Percentiles rank a stretch among this genome's conserved stretches.
These are phyloP conservation scores for Globisporangium splendens DNA, from an alignment of 352 stramenopile species.

Conservation along the genomic window DNA sequence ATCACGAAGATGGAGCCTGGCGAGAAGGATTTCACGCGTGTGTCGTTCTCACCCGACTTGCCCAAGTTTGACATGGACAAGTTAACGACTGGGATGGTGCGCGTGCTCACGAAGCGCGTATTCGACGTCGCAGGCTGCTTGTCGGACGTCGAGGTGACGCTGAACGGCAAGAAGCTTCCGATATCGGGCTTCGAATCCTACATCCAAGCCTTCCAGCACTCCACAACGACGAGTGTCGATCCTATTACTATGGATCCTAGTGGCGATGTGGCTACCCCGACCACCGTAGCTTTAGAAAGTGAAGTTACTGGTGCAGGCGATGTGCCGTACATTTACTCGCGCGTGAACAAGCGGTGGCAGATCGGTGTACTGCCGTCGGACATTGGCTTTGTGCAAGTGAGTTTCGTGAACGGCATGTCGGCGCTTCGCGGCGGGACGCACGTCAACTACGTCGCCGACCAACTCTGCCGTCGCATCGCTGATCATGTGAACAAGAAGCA, in stretches of 20 bases:
- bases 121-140: constrained; percentile 98
- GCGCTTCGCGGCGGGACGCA: constrained; percentile 96
- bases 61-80: constrained; percentile 94
- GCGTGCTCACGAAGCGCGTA: constrained; percentile 95
- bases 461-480: constrained; percentile 84
- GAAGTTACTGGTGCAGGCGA: constrained; percentile 71
- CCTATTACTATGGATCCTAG: background rate
- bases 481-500: constrained; percentile 97
- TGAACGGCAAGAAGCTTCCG: constrained; percentile 86
- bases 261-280: background rate
- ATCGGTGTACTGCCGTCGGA: constrained; percentile 91
- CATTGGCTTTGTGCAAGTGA: constrained; percentile 95
- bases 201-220: constrained; percentile 84
- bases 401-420: constrained; percentile 99
- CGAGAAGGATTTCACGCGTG: constrained; percentile 94
- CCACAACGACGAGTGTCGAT: constrained; percentile 30
- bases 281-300: constrained; percentile 8
- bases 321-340: constrained; percentile 89
- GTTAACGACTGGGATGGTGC: constrained; percentile 92
- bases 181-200: constrained; percentile 98
- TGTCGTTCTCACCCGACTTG: constrained; percentile 98
- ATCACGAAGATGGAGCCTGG: constrained; percentile 76
- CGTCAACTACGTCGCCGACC: constrained; percentile 88
- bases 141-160: constrained; percentile 89
- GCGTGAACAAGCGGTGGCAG: constrained; percentile 95